phyloP scores from a whole-genome alignment of 176 grass and related monocot genomes.

The Puya raimondii region DNA sequence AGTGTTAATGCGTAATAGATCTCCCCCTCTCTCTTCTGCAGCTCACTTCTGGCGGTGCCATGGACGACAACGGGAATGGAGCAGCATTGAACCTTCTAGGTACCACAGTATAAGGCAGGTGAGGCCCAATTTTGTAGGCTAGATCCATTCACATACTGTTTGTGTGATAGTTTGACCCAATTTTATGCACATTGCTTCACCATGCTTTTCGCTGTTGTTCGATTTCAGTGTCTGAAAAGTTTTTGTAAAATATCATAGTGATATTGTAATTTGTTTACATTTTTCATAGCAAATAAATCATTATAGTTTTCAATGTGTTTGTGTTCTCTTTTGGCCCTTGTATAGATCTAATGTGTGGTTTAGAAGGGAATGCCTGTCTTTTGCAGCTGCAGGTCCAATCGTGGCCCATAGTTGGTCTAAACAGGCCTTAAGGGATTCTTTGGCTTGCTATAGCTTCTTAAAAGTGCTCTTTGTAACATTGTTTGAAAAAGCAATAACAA shows the following conservation, averaged over 20 bases:
- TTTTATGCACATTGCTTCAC: not conserved
- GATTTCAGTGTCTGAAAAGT: not conserved
- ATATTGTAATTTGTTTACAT: no score
- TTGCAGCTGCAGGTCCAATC: no score
- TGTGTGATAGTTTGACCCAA: not conserved
- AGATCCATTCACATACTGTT: not conserved
- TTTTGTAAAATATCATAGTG: not conserved
- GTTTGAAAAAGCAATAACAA: no score
- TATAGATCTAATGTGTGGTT: no score
- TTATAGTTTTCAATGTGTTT: no score
- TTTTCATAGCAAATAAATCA: no score
- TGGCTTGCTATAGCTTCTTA: no score
- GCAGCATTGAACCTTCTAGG: constrained; percentile 16
- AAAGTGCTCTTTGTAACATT: no score
- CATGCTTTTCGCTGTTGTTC: not conserved
- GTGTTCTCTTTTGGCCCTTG: no score
- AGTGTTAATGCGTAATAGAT: not conserved
- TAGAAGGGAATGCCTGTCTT: no score
- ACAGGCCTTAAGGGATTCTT: no score
- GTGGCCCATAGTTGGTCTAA: no score
- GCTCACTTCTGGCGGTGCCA: constrained; percentile 5
- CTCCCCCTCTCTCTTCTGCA: not conserved
- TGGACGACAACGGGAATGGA: constrained; percentile 14
- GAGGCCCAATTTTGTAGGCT: not conserved
- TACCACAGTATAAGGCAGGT: not conserved